Evolutionary conservation across 1,284 basidiomycete species (phyloP), one percentile per base, ranked within the genome.

Genomic region (Cryptococcus jaspeensis): DNA sequence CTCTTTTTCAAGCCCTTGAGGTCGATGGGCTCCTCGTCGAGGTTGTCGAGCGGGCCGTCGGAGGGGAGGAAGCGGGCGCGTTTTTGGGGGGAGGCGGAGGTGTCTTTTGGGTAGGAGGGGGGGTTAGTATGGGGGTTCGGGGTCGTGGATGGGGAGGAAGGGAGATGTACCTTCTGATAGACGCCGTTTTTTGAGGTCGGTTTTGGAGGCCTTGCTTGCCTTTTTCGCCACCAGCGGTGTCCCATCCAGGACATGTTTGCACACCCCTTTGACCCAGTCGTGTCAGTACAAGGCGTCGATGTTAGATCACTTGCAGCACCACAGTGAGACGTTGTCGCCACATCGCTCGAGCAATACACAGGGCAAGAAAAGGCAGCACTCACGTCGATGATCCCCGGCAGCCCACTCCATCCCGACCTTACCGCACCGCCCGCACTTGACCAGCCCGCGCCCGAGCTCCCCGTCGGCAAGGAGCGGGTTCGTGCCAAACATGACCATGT

Each of bases 401-500:
- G 85, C 86, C 69, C 85, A 90, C 54, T 85, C 83, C 37, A 92
- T 80, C 9, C 91, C 78, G 0, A 87, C 85, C 71, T 90, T 91
- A 42, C 79, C 80, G 72, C 91, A 95, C 28, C 90, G 85, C 49
- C 79, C 83, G 76, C 91, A 95, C 58, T 83, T 84, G 47, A 89
- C 84, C 20, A 92, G 75, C 22, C 87, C 89, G 45, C 88, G 83
- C 53, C 76, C 88, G 80, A 22, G 82, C 80, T 76, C 73, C 15
- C 53, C 53, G 2, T 44, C 53, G 5, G 49, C 60, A 39, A 40
- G 66, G 81, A 50, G 81, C 15, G 90, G 89, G 57, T 85, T 81
- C 3, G 85, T 81, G 37, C 90, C 90, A 74, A 88, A 93, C 59
- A 89, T 82, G 80, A 87, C 88, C 90, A 92, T 92, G 71, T 92